Evolutionary conservation across 108 stramenopile species (phyloP), one percentile per base, ranked within the genome.

Genomic region (Nitzschia sp.): DNA sequence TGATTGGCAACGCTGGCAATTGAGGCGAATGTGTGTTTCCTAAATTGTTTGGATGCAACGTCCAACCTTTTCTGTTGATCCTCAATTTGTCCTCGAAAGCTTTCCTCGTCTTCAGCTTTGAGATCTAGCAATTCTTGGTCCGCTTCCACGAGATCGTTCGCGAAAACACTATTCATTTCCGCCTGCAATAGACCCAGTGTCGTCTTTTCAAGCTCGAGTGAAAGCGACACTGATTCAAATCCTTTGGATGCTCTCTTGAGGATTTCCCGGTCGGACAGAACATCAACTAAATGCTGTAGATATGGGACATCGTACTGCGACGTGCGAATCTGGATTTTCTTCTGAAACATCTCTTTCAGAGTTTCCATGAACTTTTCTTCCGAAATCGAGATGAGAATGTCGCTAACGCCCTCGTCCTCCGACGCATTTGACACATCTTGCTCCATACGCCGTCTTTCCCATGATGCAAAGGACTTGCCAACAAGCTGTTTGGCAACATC

Each of bases 391-490:
- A 82, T 66, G 21, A 86, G 45, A 9, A 75, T 50, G 3, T 75
- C 60, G 19, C 50, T 47, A 16, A 78, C 59, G 22, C 58, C 73
- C 16, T 79, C 62, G 1, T 63, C 32, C 19, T 68, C 63, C 28
- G 76, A 53, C 25, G 76, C 71, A 3, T 61, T 46, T 33, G 61
- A 69, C 1, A 87, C 45, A 22, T 73, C 68, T 35, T 74, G 46
- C 47, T 89, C 83, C 31, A 79, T 47, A 54, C 86, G 76, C 33
- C 60, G 68, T 29, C 71, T 80, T 48, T 84, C 85, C 91, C 91
- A 93, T 21, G 77, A 78, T 9, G 84, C 89, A 64, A 94, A 94
- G 3, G 82, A 84, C 63, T 89, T 91, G 27, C 86, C 69, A 0
- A 94, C 87, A 55, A 94, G 76, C 34, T 70, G 73, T 31, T 76